Evolutionary conservation across 768 basidiomycete genomes (phyloP), one percentile per base, ranked within the genome.

Genomic region (Xanthoconium purpureum): DNA sequence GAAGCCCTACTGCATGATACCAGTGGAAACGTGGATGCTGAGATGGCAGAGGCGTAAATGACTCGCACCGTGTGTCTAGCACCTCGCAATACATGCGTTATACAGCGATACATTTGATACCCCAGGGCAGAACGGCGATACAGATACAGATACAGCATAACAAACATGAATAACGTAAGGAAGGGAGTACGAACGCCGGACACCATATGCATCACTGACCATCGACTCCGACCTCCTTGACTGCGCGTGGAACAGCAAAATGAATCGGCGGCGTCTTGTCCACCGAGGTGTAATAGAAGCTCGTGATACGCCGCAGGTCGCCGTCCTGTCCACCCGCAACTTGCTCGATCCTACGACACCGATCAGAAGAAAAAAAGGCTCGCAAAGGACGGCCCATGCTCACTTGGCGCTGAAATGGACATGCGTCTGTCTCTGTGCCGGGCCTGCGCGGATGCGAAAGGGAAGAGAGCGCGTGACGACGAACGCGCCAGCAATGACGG

Each of bases 1-100:
- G 79, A 84, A 67, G 78, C 75, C 8, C 72, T 91, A 11, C 72
- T 82, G 24, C 75, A 77, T 30, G 77, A 79, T 48, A 62, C 66
- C 24, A 71, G 60, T 45, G 38, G 77, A 38, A 75, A 74, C 44
- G 76, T 64, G 32, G 85, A 87, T 63, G 75, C 84, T 17, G 75
- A 79, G 44, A 88, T 88, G 86, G 73, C 65, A 28, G 77, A 78
- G 47, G 60, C 62, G 50, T 77, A 68, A 39, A 57, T 20, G 14
- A 47, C 39, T 54, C 36, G 42, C 17, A 39, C 17, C 30, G 10
- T 17, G 39, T 48, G 24, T 37, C 39, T 42, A 55, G 14, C 38
- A 56, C 37, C 36, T 42, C 43, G 20, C 36, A 13, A 57, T 57
- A 50, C 50, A 43, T 48, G 24, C 37, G 35, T 62, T 13, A 15